Conservation (phyloP, 129 eudicot species). For the Flaveria sonorensis region DNA sequence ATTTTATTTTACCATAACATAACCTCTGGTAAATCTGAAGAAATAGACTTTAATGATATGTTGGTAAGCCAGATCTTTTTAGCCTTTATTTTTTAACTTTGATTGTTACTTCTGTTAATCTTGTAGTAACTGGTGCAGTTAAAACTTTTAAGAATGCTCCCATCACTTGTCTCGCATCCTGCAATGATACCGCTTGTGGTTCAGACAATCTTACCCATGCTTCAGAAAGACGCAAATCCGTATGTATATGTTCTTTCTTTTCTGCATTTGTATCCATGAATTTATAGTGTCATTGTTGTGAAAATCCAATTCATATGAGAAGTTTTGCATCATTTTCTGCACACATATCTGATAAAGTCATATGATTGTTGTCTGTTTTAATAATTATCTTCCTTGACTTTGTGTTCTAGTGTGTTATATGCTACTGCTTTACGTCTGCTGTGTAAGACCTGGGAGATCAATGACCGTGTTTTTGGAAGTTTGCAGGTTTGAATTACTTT, state of each 20-base stretch:
- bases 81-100: conserved; percentile 9
- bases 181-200: conserved; percentile 83
- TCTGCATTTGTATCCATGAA: conserved; percentile 20
- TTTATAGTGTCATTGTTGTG: neutral
- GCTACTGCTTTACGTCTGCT: conserved; percentile 86
- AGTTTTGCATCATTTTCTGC: conserved; percentile 13
- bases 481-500: conserved; percentile 61
- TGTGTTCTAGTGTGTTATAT: conserved; percentile 55
- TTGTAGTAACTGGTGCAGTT: conserved; percentile 56
- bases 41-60: conserved; percentile 44
- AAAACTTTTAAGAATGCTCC: conserved; percentile 70
- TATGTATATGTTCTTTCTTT: conserved; percentile 39
- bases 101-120: conserved; percentile 13
- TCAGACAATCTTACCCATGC: conserved; percentile 91
- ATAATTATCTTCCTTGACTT: conserved; percentile 16
- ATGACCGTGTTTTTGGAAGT: conserved; percentile 83
- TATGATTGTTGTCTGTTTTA: conserved; percentile 6
- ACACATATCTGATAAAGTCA: conserved; percentile 15
- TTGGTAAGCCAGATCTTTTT: conserved; percentile 55
- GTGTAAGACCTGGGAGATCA: conserved; percentile 96
- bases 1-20: conserved; percentile 67
- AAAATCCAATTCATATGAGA: neutral
- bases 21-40: conserved; percentile 44
- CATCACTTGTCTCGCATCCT: conserved; percentile 80
- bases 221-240: conserved; percentile 75